Percentiles rank a stretch among this genome's conserved stretches.
Evolutionary conservation across 2,329 filamentous ascomycete species (phyloP).

Genomic region (Pseudocercospora vitis): DNA sequence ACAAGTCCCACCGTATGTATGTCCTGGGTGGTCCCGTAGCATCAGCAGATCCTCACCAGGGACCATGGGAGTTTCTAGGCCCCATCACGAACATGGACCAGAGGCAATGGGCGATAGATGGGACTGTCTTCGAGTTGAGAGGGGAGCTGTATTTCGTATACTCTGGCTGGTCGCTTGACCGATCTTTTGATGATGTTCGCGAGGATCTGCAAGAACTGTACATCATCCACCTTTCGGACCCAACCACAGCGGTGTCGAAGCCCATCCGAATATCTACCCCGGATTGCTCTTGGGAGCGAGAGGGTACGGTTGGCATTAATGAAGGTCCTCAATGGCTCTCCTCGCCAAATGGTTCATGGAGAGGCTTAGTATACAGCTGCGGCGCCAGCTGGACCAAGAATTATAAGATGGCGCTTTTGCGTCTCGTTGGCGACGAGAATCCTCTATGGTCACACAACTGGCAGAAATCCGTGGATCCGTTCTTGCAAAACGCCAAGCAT

Average conservation of each 20-base stretch:
- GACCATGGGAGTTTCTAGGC: conserved; percentile 46
- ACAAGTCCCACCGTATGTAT: conserved; percentile 48
- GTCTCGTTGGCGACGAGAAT: conserved; percentile 44
- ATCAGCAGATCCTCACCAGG: conserved; percentile 32
- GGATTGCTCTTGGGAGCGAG: conserved; percentile 43
- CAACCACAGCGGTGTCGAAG: conserved; percentile 38
- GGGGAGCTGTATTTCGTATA: conserved; percentile 46
- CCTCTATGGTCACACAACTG: conserved; percentile 42
- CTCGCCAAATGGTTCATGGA: conserved; percentile 36
- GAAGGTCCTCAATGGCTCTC: conserved; percentile 40
- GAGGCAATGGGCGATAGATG: conserved; percentile 51
- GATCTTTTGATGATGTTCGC: conserved; percentile 20
- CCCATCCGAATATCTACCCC: conserved; percentile 45
- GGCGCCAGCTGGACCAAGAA: conserved; percentile 50
- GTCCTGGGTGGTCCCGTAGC: conserved; percentile 45
- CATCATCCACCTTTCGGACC: conserved; percentile 43
- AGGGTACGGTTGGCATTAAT: conserved; percentile 46
- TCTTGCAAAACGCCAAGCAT: conserved; percentile 42
- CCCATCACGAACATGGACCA: conserved; percentile 43
- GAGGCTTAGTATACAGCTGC: conserved; percentile 49
- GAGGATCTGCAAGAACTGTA: conserved; percentile 48
- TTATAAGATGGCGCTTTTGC: conserved; percentile 51
- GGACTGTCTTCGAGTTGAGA: conserved; percentile 46
- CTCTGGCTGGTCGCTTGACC: conserved; percentile 46
- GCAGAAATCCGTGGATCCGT: conserved; percentile 42